These are phyloP conservation scores for Isatis tinctoria DNA, from an alignment of 345 rosid species.

Conservation along the genomic window DNA sequence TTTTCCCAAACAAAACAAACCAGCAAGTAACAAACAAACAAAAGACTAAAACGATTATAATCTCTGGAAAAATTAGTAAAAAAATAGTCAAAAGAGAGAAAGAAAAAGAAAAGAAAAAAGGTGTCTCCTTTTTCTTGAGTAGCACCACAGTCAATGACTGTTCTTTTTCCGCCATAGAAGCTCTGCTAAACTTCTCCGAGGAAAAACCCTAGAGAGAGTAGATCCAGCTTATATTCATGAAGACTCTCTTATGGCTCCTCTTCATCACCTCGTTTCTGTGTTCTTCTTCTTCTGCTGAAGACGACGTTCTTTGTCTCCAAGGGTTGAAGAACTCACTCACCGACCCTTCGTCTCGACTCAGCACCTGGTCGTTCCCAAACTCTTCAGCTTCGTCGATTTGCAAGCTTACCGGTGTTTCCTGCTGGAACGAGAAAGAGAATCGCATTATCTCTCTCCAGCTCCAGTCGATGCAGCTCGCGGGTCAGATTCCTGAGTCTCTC, in stretches of 20 bases:
- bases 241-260: slow-evolving; percentile 21
- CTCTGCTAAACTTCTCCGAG: background rate
- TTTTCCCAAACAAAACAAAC: slow-evolving; percentile 9
- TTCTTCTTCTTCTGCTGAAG: slow-evolving; percentile 34
- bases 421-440: slow-evolving; percentile 82
- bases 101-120: background rate
- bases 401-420: slow-evolving; percentile 66
- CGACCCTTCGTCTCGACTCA: slow-evolving; percentile 36
- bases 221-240: slow-evolving; percentile 27
- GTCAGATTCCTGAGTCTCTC: slow-evolving; percentile 58
- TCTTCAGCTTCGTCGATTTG: slow-evolving; percentile 51
- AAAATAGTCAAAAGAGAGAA: background rate
- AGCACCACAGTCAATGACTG: slow-evolving; percentile 22
- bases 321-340: slow-evolving; percentile 45
- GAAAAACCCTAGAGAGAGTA: slow-evolving; percentile 7
- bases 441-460: slow-evolving; percentile 56
- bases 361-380: slow-evolving; percentile 48
- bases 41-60: background rate
- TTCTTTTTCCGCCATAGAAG: slow-evolving; percentile 28
- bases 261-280: background rate
- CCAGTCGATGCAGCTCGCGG: slow-evolving; percentile 53
- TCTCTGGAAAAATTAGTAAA: background rate
- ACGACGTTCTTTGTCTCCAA: slow-evolving; percentile 53
- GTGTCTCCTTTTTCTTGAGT: background rate
- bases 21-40: background rate